These are phyloP conservation scores for Saccharomycopsis oosterbeekiorum DNA, from an alignment of 805 yeast species.

Conservation along the genomic window DNA sequence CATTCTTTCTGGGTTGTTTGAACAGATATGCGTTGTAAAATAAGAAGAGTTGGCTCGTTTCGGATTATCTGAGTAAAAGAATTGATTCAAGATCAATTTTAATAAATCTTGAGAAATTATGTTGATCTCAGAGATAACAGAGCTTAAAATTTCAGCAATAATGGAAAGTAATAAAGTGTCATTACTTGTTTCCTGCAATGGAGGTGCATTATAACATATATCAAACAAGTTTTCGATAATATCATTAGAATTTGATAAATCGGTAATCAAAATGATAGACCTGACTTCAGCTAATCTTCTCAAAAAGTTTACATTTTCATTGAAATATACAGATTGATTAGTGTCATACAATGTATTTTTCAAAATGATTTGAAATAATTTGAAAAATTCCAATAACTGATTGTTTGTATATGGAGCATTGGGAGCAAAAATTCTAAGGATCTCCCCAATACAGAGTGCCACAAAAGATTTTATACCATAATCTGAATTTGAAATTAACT, in stretches of 20 bases:
- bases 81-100: slow-evolving; percentile 55
- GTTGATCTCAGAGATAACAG: slow-evolving; percentile 62
- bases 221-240: slow-evolving; percentile 49
- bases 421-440: slow-evolving; percentile 73
- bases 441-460: slow-evolving; percentile 68
- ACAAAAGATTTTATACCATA: slow-evolving; percentile 57
- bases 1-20: slow-evolving; percentile 59
- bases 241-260: slow-evolving; percentile 51
- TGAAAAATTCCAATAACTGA: slow-evolving; percentile 56
- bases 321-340: slow-evolving; percentile 47
- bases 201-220: slow-evolving; percentile 43
- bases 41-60: slow-evolving; percentile 36
- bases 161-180: slow-evolving; percentile 48
- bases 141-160: slow-evolving; percentile 63
- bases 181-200: slow-evolving; percentile 29
- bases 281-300: slow-evolving; percentile 66
- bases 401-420: slow-evolving; percentile 74
- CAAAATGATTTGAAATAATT: slow-evolving; percentile 55
- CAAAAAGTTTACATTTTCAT: slow-evolving; percentile 54
- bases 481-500: slow-evolving; percentile 37
- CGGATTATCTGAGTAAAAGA: slow-evolving; percentile 34
- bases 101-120: slow-evolving; percentile 51
- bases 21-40: slow-evolving; percentile 59
- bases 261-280: slow-evolving; percentile 64
- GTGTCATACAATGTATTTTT: slow-evolving; percentile 38